phyloP scores from a whole-genome alignment of 1,284 basidiomycete genomes.

The Wolfiporia cocos region DNA sequence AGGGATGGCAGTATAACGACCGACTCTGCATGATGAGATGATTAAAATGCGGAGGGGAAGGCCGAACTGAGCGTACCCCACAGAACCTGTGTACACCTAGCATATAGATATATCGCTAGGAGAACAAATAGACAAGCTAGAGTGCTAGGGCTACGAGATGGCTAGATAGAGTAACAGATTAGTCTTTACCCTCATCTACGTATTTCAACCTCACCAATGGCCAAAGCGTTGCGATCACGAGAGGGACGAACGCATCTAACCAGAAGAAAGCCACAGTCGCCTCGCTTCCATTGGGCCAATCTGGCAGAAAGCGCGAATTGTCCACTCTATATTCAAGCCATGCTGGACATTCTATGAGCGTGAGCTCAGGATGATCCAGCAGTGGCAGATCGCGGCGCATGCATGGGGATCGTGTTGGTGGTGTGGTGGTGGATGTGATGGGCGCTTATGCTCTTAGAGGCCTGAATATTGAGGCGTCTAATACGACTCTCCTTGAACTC shows the following conservation, averaged over 20 bases:
- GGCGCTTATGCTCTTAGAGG: too few relatives aligned
- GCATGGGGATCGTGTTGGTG: too few relatives aligned
- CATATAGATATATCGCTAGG: slow-evolving; percentile 17
- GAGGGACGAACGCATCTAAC: slow-evolving; percentile 29
- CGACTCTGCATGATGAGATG: slow-evolving; percentile 45
- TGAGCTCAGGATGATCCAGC: slow-evolving; percentile 47
- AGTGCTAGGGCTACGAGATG: slow-evolving; percentile 2
- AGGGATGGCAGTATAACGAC: slow-evolving; percentile 57
- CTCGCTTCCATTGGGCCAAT: slow-evolving; percentile 32
- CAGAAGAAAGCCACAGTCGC: slow-evolving; percentile 27
- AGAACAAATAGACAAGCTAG: slow-evolving; percentile 6
- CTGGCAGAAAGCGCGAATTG: slow-evolving; percentile 35
- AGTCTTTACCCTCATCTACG: background rate
- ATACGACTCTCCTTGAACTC: too few relatives aligned
- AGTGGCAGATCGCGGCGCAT: slow-evolving; percentile 44
- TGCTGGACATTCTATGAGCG: slow-evolving; percentile 37
- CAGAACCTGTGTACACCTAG: slow-evolving; percentile 41
- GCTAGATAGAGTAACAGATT: too few relatives aligned
- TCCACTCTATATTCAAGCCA: slow-evolving; percentile 48
- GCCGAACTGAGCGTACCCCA: slow-evolving; percentile 34
- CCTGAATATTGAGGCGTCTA: too few relatives aligned
- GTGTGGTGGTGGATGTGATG: too few relatives aligned
- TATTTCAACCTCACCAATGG: slow-evolving; percentile 26
- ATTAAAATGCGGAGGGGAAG: background rate
- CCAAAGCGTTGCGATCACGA: slow-evolving; percentile 31